Conservation (phyloP, 441 rosid genomes). For the Eruca vesicaria region DNA sequence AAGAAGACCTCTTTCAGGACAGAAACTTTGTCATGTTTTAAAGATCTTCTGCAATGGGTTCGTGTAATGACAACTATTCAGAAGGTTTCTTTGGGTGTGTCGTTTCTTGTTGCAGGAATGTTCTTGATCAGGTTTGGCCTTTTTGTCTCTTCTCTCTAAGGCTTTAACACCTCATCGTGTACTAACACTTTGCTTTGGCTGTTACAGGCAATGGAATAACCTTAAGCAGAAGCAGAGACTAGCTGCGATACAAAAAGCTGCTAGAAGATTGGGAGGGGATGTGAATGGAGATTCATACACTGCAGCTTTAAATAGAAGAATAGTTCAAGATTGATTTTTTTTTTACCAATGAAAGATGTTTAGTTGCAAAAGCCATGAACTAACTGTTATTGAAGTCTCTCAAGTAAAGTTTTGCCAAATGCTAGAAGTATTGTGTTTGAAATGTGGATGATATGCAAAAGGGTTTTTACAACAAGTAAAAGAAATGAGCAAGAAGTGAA, state of each 20-base stretch:
- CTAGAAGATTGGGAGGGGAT: constrained; percentile 61
- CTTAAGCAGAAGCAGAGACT: constrained; percentile 63
- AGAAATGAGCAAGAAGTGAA: neutral
- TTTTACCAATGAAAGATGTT: neutral
- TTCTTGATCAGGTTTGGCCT: constrained; percentile 56
- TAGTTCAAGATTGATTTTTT: constrained; percentile 19
- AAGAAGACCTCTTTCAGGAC: constrained; percentile 32
- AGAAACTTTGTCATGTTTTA: constrained; percentile 28
- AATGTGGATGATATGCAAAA: constrained; percentile 6
- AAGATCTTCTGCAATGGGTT: constrained; percentile 62
- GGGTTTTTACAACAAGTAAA: neutral
- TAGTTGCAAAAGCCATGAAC: constrained; percentile 22
- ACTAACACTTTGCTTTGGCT: neutral
- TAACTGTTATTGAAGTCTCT: neutral
- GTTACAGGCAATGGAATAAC: constrained; percentile 66
- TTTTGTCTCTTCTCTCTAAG: neutral
- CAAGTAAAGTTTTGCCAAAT: constrained; percentile 12
- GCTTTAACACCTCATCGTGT: neutral
- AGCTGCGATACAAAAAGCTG: constrained; percentile 65
- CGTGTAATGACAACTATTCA: constrained; percentile 50
- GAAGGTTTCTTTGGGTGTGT: constrained; percentile 75
- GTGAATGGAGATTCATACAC: constrained; percentile 27
- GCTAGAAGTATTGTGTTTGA: constrained; percentile 3
- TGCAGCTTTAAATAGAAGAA: constrained; percentile 35
- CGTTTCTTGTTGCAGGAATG: constrained; percentile 81